Evolutionary conservation across 1,139 yeast species (phyloP).

Genomic region (Kodamaea ohmeri): DNA sequence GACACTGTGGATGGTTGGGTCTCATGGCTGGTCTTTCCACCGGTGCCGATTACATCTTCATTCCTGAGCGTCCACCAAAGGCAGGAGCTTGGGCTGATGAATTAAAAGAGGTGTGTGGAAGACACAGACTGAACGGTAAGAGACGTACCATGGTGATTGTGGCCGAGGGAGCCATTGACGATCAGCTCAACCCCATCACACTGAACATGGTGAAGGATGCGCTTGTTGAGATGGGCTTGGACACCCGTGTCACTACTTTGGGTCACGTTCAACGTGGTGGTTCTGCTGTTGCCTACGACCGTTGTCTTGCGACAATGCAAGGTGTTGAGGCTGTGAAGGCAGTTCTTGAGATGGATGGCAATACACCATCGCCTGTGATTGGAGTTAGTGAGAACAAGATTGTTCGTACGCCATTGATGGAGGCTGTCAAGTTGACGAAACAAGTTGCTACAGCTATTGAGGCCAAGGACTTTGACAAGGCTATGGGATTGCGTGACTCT

Average conservation of each 20-base stretch:
- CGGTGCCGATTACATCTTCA: slow-evolving; percentile 76
- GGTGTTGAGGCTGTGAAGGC: slow-evolving; percentile 85
- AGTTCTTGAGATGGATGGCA: slow-evolving; percentile 65
- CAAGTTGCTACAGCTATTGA: slow-evolving; percentile 68
- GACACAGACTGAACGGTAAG: slow-evolving; percentile 70
- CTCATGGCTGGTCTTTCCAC: slow-evolving; percentile 82
- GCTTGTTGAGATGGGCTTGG: slow-evolving; percentile 67
- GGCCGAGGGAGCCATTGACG: slow-evolving; percentile 79
- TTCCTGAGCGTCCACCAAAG: slow-evolving; percentile 72
- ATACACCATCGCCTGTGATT: slow-evolving; percentile 74
- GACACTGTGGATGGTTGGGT: slow-evolving; percentile 88
- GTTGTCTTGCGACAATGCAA: slow-evolving; percentile 72
- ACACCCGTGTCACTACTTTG: slow-evolving; percentile 73
- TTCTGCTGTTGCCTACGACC: slow-evolving; percentile 76
- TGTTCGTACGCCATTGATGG: slow-evolving; percentile 65
- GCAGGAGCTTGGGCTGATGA: slow-evolving; percentile 61
- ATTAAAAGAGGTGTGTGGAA: slow-evolving; percentile 59
- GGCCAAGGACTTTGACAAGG: slow-evolving; percentile 57
- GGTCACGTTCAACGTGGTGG: slow-evolving; percentile 91
- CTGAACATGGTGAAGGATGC: slow-evolving; percentile 67
- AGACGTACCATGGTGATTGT: slow-evolving; percentile 78
- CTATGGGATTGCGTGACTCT: slow-evolving; percentile 66
- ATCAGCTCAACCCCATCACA: slow-evolving; percentile 62
- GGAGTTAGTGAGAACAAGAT: slow-evolving; percentile 71
- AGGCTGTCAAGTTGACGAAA: slow-evolving; percentile 68